Conservation (phyloP, 495 filamentous ascomycete species). For the Ascobolus immersus region DNA sequence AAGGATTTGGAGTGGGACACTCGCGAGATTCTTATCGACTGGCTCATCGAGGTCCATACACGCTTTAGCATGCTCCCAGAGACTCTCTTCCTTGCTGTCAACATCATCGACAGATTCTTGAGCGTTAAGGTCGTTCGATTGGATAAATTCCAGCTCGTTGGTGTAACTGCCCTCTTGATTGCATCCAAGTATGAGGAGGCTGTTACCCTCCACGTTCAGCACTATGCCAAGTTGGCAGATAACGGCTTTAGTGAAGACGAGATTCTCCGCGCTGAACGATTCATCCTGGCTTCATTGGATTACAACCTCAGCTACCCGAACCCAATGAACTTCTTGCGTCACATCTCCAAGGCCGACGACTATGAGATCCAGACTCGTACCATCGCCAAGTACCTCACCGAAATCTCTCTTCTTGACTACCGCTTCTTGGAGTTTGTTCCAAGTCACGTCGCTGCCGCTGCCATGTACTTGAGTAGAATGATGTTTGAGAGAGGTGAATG, state of each 20-base stretch:
- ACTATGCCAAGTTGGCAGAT: slow-evolving; percentile 90
- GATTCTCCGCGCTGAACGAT: slow-evolving; percentile 89
- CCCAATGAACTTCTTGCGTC: slow-evolving; percentile 95
- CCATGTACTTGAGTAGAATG: slow-evolving; percentile 83
- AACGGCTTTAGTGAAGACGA: slow-evolving; percentile 90
- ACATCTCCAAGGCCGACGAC: slow-evolving; percentile 94
- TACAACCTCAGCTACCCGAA: slow-evolving; percentile 98
- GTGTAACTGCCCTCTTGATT: slow-evolving; percentile 97
- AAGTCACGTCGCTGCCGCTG: slow-evolving; percentile 67
- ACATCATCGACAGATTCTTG: slow-evolving; percentile 94
- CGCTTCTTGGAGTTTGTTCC: slow-evolving; percentile 68
- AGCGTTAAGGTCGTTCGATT: slow-evolving; percentile 80
- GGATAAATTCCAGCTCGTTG: slow-evolving; percentile 84
- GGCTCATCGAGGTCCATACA: slow-evolving; percentile 94
- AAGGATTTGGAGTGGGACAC: slow-evolving; percentile 94
- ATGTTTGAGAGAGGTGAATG: slow-evolving; percentile 74
- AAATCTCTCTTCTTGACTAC: slow-evolving; percentile 85
- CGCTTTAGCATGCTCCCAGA: slow-evolving; percentile 94
- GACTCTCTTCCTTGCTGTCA: slow-evolving; percentile 87
- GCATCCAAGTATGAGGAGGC: slow-evolving; percentile 98
- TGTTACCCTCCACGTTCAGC: slow-evolving; percentile 80
- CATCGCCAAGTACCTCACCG: slow-evolving; percentile 92
- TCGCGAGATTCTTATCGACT: slow-evolving; percentile 89
- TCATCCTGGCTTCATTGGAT: slow-evolving; percentile 65
- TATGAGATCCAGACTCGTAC: slow-evolving; percentile 96